Evolutionary conservation across 1,284 basidiomycete species (phyloP), one percentile per base, ranked within the genome.

Genomic region (Sporisorium graminicola): DNA sequence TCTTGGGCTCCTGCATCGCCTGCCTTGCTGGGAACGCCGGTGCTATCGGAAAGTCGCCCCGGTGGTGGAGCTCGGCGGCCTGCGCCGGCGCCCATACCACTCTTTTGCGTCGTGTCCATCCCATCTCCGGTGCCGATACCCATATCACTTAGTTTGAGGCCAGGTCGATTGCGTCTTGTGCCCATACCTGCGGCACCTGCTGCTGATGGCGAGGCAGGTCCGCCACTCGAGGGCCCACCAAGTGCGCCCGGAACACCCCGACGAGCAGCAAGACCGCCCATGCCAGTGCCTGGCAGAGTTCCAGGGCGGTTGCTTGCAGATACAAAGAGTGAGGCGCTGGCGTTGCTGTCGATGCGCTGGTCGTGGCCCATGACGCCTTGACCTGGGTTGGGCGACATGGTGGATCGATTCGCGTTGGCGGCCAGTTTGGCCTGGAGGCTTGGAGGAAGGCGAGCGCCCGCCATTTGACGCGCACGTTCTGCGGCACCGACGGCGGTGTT

Each of bases 401-500:
- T 65, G 14, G 76, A 73, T 13, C 74, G 58, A 27, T 73, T 65
- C 8, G 76, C 79, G 54, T 78, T 76, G 71, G 92, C 93, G 58
- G 93, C 93, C 90, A 98, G 93, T 88, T 95, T 97, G 68, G 93
- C 93, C 84, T 95, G 94, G 59, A 98, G 89, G 58, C 91, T 90
- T 0, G 95, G 94, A 0, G 95, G 95, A 20, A 84, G 72, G 55
- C 75, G 78, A 20, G 75, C 74, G 16, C 71, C 77, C 5, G 75
- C 83, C 73, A 83, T 78, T 54, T 80, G 77, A 37, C 68, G 53
- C 18, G 83, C 74, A 26, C 80, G 74, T 55, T 79, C 80, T 50
- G 77, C 75, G n/a, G 72, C 71, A 14, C 76, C 69, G 2, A 75
- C 74, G 1, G 73, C 65, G 1, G 78, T 77, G 44, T 61, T 67